Evolutionary conservation across 257 asterid genomes (phyloP), one percentile per base, ranked within the genome.

Genomic region (Solanum sparsipilum): DNA sequence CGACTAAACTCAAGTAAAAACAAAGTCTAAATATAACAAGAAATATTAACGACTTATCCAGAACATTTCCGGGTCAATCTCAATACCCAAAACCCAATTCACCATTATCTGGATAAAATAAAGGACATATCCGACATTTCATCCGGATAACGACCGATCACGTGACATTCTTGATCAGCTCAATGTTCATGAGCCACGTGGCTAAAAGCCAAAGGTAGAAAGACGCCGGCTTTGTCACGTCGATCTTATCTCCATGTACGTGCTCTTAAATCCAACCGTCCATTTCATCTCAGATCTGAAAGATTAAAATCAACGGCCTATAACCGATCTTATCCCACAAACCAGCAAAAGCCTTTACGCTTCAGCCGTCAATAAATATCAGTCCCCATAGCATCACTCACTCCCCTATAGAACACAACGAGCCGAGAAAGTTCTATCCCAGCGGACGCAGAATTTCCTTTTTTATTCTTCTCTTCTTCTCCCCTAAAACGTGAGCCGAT

Each of bases 231-330:
- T 31, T 82, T 46, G 84, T 44, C 88, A 84, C 89, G 27, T 86
- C 92, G 94, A 90, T 92, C 96, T 94, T 94, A 95, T 95, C 98
- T 71, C 87, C 88, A 87, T 86, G 63, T 56, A 89, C 94, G 92
- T 87, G 92, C 87, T 87, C 84, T 39, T 81, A 90, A 75, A 89
- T 93, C 94, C 38, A 18, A 21, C 90, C 95, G 87, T 91, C 87
- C 91, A 93, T 88, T 89, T 91, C 91, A 89, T 86, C 48, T 88
- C 88, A 67, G 78, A 87, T 76, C 86, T 88, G 35, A 39, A 78
- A 74, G 87, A 86, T 67, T 41, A 11, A 78, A 85, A 93, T 93
- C 87, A 18, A 93, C 97, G 98, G 94, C 70, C 23, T 7, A 0
- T 7, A 60, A 88, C 27, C 38, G 92, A 36, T 90, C 92, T 39